These are phyloP conservation scores for Platanus orientalis DNA, from an alignment of 164 flowering plant genomes.

Conservation along the genomic window DNA sequence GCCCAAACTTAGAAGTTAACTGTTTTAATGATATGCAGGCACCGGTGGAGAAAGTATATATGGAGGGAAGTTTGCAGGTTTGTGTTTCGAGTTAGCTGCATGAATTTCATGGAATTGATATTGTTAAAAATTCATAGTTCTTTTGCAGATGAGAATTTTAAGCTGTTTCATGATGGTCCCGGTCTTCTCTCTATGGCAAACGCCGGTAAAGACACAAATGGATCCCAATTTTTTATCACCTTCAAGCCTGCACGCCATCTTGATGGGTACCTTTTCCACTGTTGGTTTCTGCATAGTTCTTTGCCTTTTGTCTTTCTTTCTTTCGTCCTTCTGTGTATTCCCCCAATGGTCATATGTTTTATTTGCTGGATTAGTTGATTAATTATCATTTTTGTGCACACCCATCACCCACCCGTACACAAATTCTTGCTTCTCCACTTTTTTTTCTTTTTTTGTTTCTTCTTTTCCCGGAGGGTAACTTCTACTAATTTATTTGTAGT, in stretches of 20 bases:
- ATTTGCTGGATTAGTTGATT: background rate
- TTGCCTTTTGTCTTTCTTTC: background rate
- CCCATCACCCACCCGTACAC: too few species aligned
- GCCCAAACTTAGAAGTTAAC: constrained; percentile 33
- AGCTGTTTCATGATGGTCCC: constrained; percentile 47
- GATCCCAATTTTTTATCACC: constrained; percentile 72
- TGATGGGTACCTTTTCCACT: constrained; percentile 44
- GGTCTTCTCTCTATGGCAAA: constrained; percentile 82
- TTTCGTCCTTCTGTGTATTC: too few species aligned
- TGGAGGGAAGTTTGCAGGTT: constrained; percentile 79
- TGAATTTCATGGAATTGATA: background rate
- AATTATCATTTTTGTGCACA: too few species aligned
- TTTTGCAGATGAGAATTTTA: constrained; percentile 66
- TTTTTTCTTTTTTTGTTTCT: background rate
- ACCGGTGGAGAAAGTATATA: constrained; percentile 84
- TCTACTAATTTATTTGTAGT: too few species aligned
- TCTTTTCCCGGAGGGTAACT: too few species aligned
- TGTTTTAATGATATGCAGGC: constrained; percentile 52
- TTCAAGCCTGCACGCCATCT: constrained; percentile 67
- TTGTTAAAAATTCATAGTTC: background rate
- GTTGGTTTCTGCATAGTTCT: background rate
- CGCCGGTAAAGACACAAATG: constrained; percentile 67
- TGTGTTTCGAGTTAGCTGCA: background rate
- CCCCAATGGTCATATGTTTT: background rate
- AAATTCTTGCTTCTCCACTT: background rate